phyloP scores from a whole-genome alignment of 805 yeast species.

The Tetrapisispora arboricola region DNA sequence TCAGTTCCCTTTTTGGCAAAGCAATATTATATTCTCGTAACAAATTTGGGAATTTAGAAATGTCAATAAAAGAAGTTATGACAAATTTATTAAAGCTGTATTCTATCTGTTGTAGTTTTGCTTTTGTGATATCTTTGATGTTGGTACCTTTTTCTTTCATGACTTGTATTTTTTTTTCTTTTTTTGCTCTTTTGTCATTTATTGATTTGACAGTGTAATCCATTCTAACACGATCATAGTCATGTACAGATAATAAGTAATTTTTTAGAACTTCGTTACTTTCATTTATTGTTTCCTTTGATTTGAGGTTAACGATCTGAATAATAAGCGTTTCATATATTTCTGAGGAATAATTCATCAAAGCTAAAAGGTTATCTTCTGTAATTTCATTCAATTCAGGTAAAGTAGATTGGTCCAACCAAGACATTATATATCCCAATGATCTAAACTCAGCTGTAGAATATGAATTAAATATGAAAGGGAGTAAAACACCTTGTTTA shows the following conservation, averaged over 20 bases:
- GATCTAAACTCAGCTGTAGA: conserved; percentile 56
- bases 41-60: conserved; percentile 29
- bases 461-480: conserved; percentile 48
- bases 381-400: conserved; percentile 49
- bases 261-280: conserved; percentile 21
- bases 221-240: conserved; percentile 37
- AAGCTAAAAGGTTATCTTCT: conserved; percentile 19
- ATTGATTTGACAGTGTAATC: conserved; percentile 32
- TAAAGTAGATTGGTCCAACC: conserved; percentile 38
- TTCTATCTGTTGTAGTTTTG: conserved; percentile 39
- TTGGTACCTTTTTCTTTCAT: conserved; percentile 38
- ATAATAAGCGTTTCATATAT: conserved; percentile 15
- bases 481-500: conserved; percentile 44
- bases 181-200: conserved; percentile 31
- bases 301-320: conserved; percentile 14
- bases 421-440: conserved; percentile 36
- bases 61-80: conserved; percentile 42
- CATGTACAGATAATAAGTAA: conserved; percentile 33
- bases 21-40: conserved; percentile 17
- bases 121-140: conserved; percentile 35
- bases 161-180: conserved; percentile 34
- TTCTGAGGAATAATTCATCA: conserved; percentile 12
- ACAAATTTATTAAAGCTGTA: conserved; percentile 36
- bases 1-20: conserved; percentile 19
- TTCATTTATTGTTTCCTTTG: conserved; percentile 10